Conservation (phyloP, 1,284 basidiomycete genomes). For the Ustilago trichophora region DNA sequence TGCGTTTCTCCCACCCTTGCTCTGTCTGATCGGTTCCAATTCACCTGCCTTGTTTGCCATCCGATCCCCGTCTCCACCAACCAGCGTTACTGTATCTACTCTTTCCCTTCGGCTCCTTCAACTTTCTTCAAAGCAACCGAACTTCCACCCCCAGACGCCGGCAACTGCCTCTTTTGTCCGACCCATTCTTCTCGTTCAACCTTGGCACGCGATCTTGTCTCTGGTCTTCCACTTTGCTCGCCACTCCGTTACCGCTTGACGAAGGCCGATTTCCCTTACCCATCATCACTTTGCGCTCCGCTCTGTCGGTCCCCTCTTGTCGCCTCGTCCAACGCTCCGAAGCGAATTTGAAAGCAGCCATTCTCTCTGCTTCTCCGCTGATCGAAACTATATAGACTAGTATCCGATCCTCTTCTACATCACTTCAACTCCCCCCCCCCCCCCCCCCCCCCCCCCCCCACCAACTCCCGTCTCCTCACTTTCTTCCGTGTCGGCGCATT, state of each 20-base stretch:
- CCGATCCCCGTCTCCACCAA: too few relatives aligned
- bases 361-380: too few relatives aligned
- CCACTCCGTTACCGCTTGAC: constrained; percentile 3
- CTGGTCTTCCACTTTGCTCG: too few relatives aligned
- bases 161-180: constrained; percentile 1
- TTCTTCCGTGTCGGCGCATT: neutral
- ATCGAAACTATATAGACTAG: constrained; percentile 20
- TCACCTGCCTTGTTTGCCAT: too few relatives aligned
- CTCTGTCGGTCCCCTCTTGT: neutral
- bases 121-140: neutral
- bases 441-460: neutral
- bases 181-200: constrained; percentile 1
- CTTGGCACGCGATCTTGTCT: constrained; percentile 13
- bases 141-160: constrained; percentile 6
- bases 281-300: neutral
- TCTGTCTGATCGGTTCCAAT: too few relatives aligned
- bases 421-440: neutral
- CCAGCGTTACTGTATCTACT: neutral
- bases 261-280: neutral
- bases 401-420: constrained; percentile 1
- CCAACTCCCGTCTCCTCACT: neutral
- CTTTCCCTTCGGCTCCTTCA: neutral
- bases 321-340: neutral
- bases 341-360: neutral
- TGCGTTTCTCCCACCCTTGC: too few relatives aligned